Percentiles rank a stretch among this genome's conserved stretches.
phyloP scores from a whole-genome alignment of 495 filamentous ascomycete species.

The Friedmanniomyces simplex region DNA sequence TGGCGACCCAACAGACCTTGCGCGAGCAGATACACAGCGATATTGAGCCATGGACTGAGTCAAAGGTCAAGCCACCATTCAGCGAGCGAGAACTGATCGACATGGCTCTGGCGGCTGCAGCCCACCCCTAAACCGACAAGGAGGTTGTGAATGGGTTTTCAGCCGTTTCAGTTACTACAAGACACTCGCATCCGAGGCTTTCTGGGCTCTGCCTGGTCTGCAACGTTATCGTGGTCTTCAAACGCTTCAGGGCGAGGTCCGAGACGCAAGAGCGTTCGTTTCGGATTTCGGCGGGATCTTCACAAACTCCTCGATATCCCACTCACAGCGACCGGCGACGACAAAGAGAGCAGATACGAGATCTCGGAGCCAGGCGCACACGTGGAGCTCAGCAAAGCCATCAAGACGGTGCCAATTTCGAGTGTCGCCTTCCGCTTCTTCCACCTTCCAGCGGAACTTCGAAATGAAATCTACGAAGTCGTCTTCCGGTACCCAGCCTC shows the following conservation, averaged over 20 bases:
- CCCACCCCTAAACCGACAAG: background rate
- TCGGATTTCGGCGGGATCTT: too few species aligned
- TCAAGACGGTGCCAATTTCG: too few species aligned
- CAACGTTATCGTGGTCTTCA: background rate
- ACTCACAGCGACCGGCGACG: background rate
- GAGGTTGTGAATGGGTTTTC: background rate
- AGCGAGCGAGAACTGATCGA: background rate
- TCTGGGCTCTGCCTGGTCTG: background rate
- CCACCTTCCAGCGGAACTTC: background rate
- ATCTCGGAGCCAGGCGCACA: too few species aligned
- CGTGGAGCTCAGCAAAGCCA: too few species aligned
- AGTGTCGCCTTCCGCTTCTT: background rate
- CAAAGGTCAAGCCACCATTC: background rate
- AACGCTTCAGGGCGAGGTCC: background rate
- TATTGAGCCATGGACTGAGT: background rate
- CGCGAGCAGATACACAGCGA: constrained; percentile 15
- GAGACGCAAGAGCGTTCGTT: too few species aligned
- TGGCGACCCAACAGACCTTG: background rate
- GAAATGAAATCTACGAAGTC: background rate
- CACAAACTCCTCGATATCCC: background rate
- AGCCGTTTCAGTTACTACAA: background rate
- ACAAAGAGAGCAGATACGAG: too few species aligned
- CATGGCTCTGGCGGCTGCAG: background rate
- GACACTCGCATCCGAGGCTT: background rate
- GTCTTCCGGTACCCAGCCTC: background rate